phyloP scores from a whole-genome alignment of 257 asterid species.

The Coffea eugenioides region DNA sequence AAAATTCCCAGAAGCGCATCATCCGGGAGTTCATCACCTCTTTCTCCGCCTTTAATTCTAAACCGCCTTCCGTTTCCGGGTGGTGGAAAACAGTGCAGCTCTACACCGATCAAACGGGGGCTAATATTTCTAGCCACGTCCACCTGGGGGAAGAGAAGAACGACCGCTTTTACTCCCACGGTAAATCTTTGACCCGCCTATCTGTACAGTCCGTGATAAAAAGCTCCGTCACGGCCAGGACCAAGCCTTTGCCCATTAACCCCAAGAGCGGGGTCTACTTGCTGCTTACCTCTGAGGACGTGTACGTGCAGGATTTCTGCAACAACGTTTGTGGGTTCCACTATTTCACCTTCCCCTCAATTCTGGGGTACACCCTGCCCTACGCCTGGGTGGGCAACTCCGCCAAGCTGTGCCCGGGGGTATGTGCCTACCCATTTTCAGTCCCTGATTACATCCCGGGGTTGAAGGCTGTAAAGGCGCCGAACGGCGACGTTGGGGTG shows the following conservation, averaged over 20 bases:
- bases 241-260: conserved; percentile 72
- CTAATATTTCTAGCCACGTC: conserved; percentile 54
- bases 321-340: conserved; percentile 74
- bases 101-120: conserved; percentile 77
- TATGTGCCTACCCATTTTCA: conserved; percentile 80
- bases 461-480: conserved; percentile 54
- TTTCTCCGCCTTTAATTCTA: conserved; percentile 49
- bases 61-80: conserved; percentile 61
- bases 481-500: conserved; percentile 77
- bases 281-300: conserved; percentile 71
- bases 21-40: conserved; percentile 87
- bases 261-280: conserved; percentile 71
- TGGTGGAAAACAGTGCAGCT: conserved; percentile 87
- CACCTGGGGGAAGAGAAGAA: conserved; percentile 61
- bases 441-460: conserved; percentile 70
- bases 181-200: conserved; percentile 65
- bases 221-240: conserved; percentile 54
- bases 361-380: conserved; percentile 88
- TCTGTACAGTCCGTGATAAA: conserved; percentile 68
- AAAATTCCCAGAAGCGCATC: conserved; percentile 58
- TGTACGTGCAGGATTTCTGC: conserved; percentile 73
- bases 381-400: conserved; percentile 97
- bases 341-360: conserved; percentile 82
- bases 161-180: conserved; percentile 64
- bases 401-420: conserved; percentile 63